Evolutionary conservation across 2,329 filamentous ascomycete species (phyloP).

Genomic region (Mycosphaerella arachidis): DNA sequence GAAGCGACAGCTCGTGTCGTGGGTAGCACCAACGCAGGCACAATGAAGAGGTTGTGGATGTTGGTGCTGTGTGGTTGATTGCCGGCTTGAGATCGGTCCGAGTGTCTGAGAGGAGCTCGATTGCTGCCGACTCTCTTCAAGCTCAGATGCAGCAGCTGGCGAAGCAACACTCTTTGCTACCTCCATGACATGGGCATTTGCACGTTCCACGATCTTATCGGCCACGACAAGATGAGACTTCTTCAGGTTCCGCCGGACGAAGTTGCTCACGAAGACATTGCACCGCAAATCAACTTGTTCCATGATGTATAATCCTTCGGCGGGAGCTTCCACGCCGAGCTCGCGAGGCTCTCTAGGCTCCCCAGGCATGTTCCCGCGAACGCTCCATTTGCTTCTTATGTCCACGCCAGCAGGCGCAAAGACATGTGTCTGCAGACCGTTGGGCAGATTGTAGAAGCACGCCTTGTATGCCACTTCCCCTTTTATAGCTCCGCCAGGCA

Average conservation of each 20-base stretch:
- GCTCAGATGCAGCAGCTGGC: background rate
- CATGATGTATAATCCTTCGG: constrained; percentile 69
- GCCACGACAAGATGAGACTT: constrained; percentile 70
- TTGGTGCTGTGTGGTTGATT: background rate
- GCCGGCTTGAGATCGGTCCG: background rate
- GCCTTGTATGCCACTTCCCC: constrained; percentile 73
- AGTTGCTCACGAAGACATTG: constrained; percentile 68
- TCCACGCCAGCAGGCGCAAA: constrained; percentile 79
- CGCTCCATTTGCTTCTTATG: constrained; percentile 78
- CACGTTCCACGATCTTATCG: constrained; percentile 38
- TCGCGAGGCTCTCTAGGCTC: constrained; percentile 64
- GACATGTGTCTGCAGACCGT: constrained; percentile 74
- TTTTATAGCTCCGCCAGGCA: constrained; percentile 58
- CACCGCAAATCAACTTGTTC: constrained; percentile 82
- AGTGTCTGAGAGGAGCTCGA: background rate
- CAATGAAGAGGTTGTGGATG: constrained; percentile 3
- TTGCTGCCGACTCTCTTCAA: background rate
- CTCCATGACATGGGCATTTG: background rate
- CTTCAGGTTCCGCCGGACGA: constrained; percentile 78
- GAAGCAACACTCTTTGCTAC: background rate
- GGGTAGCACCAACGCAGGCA: constrained; percentile 14
- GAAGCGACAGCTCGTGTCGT: constrained; percentile 12
- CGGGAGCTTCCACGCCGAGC: constrained; percentile 56
- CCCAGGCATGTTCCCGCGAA: constrained; percentile 67
- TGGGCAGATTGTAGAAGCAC: constrained; percentile 70